Evolutionary conservation across 2,329 filamentous ascomycete species (phyloP).

Genomic region (Aspergillus fumigatiaffinis): DNA sequence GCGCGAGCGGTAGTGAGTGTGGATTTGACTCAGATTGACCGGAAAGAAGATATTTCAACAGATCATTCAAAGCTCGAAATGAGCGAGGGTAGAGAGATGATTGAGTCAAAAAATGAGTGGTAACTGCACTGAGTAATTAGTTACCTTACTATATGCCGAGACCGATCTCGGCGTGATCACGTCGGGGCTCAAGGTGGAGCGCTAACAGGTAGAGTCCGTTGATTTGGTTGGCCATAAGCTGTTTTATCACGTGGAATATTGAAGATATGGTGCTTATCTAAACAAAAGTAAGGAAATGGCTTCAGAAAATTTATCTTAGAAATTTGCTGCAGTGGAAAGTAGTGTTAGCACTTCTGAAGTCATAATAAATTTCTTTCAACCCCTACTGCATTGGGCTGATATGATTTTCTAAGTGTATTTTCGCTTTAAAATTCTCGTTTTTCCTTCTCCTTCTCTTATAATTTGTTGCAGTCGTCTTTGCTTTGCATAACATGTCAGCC

Average conservation of each 20-base stretch:
- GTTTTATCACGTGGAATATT: conserved; percentile 6
- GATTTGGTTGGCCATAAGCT: neutral
- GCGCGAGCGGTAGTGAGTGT: neutral
- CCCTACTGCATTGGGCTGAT: neutral
- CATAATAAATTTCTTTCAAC: neutral
- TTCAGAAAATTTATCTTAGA: neutral
- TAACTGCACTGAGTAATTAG: neutral
- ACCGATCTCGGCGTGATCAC: conserved; percentile 15
- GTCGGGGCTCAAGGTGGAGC: neutral
- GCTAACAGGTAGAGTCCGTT: neutral
- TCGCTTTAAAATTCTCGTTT: neutral
- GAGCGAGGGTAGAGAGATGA: neutral
- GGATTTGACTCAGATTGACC: neutral
- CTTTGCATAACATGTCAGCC: conserved; percentile 26
- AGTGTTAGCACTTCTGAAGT: neutral
- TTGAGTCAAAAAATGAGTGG: neutral
- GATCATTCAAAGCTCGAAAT: neutral
- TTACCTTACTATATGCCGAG: neutral
- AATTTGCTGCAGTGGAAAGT: neutral
- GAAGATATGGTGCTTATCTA: neutral
- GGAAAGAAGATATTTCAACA: neutral
- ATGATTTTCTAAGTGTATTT: neutral
- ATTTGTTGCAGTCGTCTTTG: neutral
- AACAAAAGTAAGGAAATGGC: conserved; percentile 4
- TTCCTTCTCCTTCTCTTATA: neutral